Conservation (phyloP, 2,329 filamentous ascomycete genomes). For the Arachnomyces sp. region DNA sequence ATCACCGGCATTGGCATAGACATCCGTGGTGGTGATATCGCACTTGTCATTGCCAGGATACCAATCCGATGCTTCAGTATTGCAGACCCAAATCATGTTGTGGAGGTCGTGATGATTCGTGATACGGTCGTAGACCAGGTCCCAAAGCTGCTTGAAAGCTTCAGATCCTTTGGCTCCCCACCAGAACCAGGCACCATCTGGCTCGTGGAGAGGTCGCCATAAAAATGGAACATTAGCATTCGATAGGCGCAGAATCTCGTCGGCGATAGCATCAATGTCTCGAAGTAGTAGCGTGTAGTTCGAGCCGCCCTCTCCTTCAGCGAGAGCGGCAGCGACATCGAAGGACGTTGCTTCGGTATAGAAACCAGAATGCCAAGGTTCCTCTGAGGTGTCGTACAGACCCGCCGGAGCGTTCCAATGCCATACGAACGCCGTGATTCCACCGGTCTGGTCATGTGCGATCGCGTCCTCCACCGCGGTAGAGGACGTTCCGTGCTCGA, state of each 20-base stretch:
- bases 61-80: constrained; percentile 39
- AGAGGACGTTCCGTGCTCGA: constrained; percentile 33
- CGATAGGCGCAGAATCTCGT: constrained; percentile 24
- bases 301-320: constrained; percentile 50
- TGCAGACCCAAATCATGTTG: constrained; percentile 48
- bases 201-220: constrained; percentile 44
- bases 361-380: constrained; percentile 45
- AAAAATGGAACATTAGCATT: constrained; percentile 40
- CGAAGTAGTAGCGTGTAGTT: constrained; percentile 53
- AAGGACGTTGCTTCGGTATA: constrained; percentile 42
- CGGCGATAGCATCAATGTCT: constrained; percentile 49
- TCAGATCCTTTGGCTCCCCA: constrained; percentile 45
- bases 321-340: constrained; percentile 41
- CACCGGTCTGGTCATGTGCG: constrained; percentile 36
- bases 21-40: constrained; percentile 42
- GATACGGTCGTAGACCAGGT: constrained; percentile 39
- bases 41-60: constrained; percentile 42
- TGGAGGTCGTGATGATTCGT: constrained; percentile 39
- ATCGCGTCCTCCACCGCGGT: constrained; percentile 42
- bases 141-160: constrained; percentile 38
- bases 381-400: constrained; percentile 38
- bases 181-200: constrained; percentile 48
- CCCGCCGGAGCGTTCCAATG: constrained; percentile 44
- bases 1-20: constrained; percentile 38
- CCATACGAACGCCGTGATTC: constrained; percentile 43